Evolutionary conservation across 495 filamentous ascomycete genomes (phyloP).

Genomic region (Annulohypoxylon bovei): DNA sequence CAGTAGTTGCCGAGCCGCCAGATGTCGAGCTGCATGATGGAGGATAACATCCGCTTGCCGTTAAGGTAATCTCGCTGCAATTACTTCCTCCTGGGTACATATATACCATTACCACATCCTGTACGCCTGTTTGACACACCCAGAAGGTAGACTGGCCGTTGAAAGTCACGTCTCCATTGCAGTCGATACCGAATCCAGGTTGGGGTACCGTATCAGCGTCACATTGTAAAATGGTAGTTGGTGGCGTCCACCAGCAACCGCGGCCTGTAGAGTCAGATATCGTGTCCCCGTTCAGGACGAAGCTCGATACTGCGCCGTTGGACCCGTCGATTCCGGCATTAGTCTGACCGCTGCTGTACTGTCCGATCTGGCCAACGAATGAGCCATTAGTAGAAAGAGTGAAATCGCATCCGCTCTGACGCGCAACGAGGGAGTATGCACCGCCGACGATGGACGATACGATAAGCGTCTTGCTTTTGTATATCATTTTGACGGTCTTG

Average conservation of each 20-base stretch:
- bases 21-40: conserved; percentile 29
- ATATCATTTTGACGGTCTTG: conserved; percentile 34
- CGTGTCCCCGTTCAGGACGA: conserved; percentile 39
- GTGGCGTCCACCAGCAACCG: conserved; percentile 50
- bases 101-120: conserved; percentile 64
- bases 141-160: conserved; percentile 60
- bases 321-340: conserved; percentile 24
- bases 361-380: conserved; percentile 35
- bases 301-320: conserved; percentile 22
- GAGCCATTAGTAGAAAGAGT: conserved; percentile 36
- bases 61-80: conserved; percentile 60
- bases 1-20: conserved; percentile 9
- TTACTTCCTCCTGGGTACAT: conserved; percentile 52
- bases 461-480: conserved; percentile 26
- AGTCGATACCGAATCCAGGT: conserved; percentile 60
- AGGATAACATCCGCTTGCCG: conserved; percentile 59
- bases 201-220: conserved; percentile 61
- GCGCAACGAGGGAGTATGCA: conserved; percentile 38
- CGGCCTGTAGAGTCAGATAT: conserved; percentile 39
- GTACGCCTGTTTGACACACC: conserved; percentile 63
- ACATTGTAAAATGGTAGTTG: conserved; percentile 72
- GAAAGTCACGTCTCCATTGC: conserved; percentile 58
- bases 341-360: conserved; percentile 39
- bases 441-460: conserved; percentile 29
- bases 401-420: conserved; percentile 37